A percentile compares a stretch with the other conserved stretches of the same genome.
These are phyloP conservation scores for Aspergillus sparsus DNA, from an alignment of 495 filamentous ascomycete species.

Conservation along the genomic window DNA sequence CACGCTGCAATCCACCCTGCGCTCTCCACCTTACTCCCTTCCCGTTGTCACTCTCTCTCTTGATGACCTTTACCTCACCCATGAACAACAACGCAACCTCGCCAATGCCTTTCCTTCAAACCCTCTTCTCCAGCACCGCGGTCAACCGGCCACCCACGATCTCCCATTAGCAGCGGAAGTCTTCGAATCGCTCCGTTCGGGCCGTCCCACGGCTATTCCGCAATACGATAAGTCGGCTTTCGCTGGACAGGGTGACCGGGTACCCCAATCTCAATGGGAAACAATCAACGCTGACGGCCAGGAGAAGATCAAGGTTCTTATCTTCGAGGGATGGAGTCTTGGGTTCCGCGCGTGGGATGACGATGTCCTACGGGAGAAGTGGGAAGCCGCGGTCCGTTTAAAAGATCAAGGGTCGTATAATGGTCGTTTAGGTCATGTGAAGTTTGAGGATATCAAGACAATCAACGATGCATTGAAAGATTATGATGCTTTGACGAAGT, in stretches of 20 bases:
- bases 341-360: constrained; percentile 72
- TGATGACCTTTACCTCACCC: constrained; percentile 86
- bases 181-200: constrained; percentile 59
- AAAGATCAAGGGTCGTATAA: constrained; percentile 42
- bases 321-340: constrained; percentile 93
- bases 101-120: constrained; percentile 65
- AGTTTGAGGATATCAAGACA: constrained; percentile 66
- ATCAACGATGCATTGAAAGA: constrained; percentile 67
- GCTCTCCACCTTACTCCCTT: constrained; percentile 64
- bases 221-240: constrained; percentile 82
- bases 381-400: constrained; percentile 54
- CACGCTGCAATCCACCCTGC: constrained; percentile 64
- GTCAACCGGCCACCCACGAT: constrained; percentile 87
- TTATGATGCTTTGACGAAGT: constrained; percentile 75
- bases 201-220: constrained; percentile 63
- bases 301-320: constrained; percentile 57
- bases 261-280: constrained; percentile 60
- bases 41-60: constrained; percentile 78
- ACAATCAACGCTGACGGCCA: constrained; percentile 58
- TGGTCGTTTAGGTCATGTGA: constrained; percentile 57
- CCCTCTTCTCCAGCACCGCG: constrained; percentile 75
- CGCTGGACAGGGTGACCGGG: constrained; percentile 76
- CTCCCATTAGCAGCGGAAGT: constrained; percentile 61
- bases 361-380: constrained; percentile 54
- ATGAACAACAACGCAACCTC: constrained; percentile 68